Evolutionary conservation across 169 alveolate species (phyloP).

Genomic region (Cryptosporidium tyzzeri): DNA sequence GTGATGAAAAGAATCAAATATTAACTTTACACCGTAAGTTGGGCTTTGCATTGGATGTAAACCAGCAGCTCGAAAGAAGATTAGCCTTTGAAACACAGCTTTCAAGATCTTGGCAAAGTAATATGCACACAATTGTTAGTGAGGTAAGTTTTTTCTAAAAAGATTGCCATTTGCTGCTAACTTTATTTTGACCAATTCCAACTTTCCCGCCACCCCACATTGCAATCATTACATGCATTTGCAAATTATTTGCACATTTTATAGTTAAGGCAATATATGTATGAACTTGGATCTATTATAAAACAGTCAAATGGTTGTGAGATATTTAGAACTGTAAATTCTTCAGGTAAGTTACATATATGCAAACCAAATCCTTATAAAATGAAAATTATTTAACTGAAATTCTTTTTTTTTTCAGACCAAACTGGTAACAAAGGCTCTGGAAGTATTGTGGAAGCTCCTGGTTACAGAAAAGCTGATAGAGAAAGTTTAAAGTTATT

Average conservation of each 20-base stretch:
- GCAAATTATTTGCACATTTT: background rate
- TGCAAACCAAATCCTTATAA: background rate
- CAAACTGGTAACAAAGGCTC: conserved; percentile 76
- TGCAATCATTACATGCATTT: background rate
- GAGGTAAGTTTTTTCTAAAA: conserved; percentile 75
- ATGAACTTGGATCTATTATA: conserved; percentile 60
- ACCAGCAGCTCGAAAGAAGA: conserved; percentile 82
- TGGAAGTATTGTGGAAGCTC: conserved; percentile 44
- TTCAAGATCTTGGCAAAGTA: conserved; percentile 83
- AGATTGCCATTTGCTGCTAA: background rate
- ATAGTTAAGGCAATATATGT: conserved; percentile 61
- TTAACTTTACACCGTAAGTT: conserved; percentile 59
- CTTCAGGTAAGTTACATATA: conserved; percentile 22
- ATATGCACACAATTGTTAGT: conserved; percentile 81
- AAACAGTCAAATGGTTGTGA: conserved; percentile 53
- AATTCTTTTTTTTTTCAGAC: conserved; percentile 2
- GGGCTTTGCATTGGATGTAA: conserved; percentile 79
- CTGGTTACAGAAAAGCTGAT: conserved; percentile 78
- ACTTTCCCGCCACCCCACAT: background rate
- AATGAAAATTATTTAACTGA: background rate
- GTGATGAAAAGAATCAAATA: conserved; percentile 69
- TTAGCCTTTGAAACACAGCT: conserved; percentile 80
- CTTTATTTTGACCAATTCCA: background rate
- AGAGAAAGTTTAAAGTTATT: conserved; percentile 80
- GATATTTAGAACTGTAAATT: conserved; percentile 18